These are phyloP conservation scores for Hymenoscyphus linearis DNA, from an alignment of 2,329 filamentous ascomycete species.

Conservation along the genomic window DNA sequence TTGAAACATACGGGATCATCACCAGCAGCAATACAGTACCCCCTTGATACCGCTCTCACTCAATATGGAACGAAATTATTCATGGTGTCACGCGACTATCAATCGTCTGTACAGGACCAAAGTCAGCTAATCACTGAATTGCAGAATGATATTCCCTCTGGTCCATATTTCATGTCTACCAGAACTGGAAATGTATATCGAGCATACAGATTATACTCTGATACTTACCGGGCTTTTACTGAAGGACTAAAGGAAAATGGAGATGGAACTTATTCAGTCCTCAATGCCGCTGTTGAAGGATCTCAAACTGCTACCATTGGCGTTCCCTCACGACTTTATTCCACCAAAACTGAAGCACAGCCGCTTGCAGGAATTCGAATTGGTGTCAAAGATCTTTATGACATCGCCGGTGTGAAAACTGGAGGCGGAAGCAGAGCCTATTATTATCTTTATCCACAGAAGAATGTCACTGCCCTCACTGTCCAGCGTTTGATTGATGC, in stretches of 20 bases:
- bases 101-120: conserved; percentile 10
- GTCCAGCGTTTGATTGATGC: conserved; percentile 51
- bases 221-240: conserved; percentile 44
- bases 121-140: conserved; percentile 9
- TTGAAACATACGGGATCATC: conserved; percentile 9
- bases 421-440: conserved; percentile 53
- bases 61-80: conserved; percentile 23
- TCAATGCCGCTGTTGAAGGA: conserved; percentile 39
- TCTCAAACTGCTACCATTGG: conserved; percentile 39
- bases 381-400: conserved; percentile 57
- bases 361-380: conserved; percentile 51
- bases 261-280: conserved; percentile 38
- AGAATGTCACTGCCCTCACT: conserved; percentile 41
- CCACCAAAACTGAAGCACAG: conserved; percentile 45
- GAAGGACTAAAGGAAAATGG: conserved; percentile 37
- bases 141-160: conserved; percentile 33
- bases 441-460: conserved; percentile 44
- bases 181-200: conserved; percentile 40
- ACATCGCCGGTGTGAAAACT: conserved; percentile 50
- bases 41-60: conserved; percentile 14
- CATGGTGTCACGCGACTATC: conserved; percentile 15
- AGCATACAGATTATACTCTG: conserved; percentile 45
- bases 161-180: conserved; percentile 45
- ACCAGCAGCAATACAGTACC: conserved; percentile 9
- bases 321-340: conserved; percentile 58